Base-by-base conservation (phyloP, 2,329 filamentous ascomycete genomes). In the Beauveria bassiana region DNA sequence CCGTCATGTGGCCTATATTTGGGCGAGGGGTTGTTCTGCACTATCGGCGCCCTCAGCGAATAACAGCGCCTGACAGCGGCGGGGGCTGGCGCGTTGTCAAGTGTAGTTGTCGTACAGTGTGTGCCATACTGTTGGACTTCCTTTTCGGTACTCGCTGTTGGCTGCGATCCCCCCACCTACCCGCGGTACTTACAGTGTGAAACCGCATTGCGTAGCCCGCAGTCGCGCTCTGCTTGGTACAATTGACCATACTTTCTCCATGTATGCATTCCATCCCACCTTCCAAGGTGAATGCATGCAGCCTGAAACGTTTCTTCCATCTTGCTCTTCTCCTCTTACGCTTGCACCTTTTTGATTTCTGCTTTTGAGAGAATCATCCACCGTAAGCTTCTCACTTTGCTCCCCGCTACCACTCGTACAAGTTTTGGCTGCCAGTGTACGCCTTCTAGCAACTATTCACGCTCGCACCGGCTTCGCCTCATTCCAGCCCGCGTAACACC, bases 1-100 rank as follows among this genome's bases (percentile, higher is more conserved):
- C 58, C 58, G 50, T 60, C 58, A 60, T 60, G 58, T 60, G 58
- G 58, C 50, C 57, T 34, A 16, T 51, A 22, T n/a, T 28, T 26
- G 26, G 50, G 46, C 57, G 57, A 60, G 58, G 58, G 58, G 58
- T 43, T 60, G 18, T 18, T 26, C 10, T 31, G 28, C 49, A 60
- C 58, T 60, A 45, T 40, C 40, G 18, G 18, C 47, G 40, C 38
- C 12, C 8, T 34, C 57, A 40, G 49, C 58, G 58, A 60, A 60
- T 60, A 24, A 50, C 50, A 47, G 40, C 42, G 49, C 50, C 28
- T 9, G 31, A 8, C 28, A 18, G 24, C 28, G 50, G 58, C 47
- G 40, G 58, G 58, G 57, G 34, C 34, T 16, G 22, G 24, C 5
- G 4, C 16, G 34, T n/a, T n/a, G 34, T 38, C 40, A 5, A 34